A percentile compares a stretch with the other conserved stretches of the same genome.
phyloP scores from a whole-genome alignment of 2,329 filamentous ascomycete genomes.

The Talaromyces sp. region DNA sequence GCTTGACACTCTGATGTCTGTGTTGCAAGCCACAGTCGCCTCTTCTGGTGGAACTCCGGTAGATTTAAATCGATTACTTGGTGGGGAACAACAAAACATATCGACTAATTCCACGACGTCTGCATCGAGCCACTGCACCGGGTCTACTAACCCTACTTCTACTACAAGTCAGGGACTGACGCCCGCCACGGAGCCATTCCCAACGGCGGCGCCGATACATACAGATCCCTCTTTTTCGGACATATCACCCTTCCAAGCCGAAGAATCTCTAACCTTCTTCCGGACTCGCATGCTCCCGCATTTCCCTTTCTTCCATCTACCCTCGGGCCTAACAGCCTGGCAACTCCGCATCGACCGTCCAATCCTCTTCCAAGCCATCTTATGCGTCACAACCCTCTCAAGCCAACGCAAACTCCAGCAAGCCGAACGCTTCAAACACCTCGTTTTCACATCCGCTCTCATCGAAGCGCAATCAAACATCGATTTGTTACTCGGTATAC shows the following conservation, averaged over 20 bases:
- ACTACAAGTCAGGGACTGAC: not conserved
- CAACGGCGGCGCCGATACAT: not conserved
- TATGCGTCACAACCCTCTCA: constrained; percentile 35
- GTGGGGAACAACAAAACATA: too few relatives aligned
- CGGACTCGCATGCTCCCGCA: constrained; percentile 36
- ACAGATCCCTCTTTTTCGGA: constrained; percentile 11
- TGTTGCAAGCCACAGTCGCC: constrained; percentile 30
- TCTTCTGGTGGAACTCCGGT: constrained; percentile 12
- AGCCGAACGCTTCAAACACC: constrained; percentile 33
- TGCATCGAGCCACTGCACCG: not conserved
- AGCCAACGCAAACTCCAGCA: constrained; percentile 29
- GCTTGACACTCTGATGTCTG: constrained; percentile 34
- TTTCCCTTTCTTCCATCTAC: constrained; percentile 38
- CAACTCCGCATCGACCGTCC: constrained; percentile 36
- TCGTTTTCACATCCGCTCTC: constrained; percentile 32
- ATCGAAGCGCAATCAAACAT: constrained; percentile 33
- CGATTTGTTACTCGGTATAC: constrained; percentile 38
- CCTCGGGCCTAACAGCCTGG: constrained; percentile 28
- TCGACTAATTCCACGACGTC: not conserved
- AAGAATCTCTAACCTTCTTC: constrained; percentile 31
- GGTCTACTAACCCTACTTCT: not conserved
- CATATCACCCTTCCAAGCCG: constrained; percentile 21
- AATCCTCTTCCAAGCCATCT: constrained; percentile 39
- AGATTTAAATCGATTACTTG: not conserved
- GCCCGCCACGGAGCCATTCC: not conserved